Evolutionary conservation across 2,329 filamentous ascomycete species (phyloP), one percentile per base, ranked within the genome.

Genomic region (Sordariomycetes sp.): DNA sequence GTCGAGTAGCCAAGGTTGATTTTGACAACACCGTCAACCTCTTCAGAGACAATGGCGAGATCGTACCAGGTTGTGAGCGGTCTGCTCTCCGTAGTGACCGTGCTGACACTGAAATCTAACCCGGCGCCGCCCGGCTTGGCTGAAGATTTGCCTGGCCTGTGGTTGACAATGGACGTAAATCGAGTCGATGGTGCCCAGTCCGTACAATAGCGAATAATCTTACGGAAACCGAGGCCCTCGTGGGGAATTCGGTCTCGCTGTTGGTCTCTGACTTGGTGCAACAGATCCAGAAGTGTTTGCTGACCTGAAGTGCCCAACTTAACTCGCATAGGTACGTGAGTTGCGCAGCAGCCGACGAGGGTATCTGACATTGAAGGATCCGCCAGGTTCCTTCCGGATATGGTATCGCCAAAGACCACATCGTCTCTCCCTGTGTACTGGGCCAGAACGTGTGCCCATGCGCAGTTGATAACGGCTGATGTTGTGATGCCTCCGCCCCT

Each of bases 361-460:
- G 35, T 33, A 21, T 20, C 30, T 5, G 19, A 10, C 27, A 37
- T 37, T 15, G 23, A 32, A 8, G 30, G 30, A 26, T 37, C 35
- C 16, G 33, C 35, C 23, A 37, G 30, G 30, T 30, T 37, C 30
- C 35, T 27, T n/a, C 50, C 50, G 2, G 42, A 44, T 2, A 35
- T 37, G 4, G 41, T 38, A 2, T 39, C 37, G 4, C 48, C 50
- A 14, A 50, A 51, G 6, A 42, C n/a, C 1, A 50, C 34, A 14
- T 40, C 42, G 30, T 37, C 39, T 6, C 21, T 33, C 21, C 35
- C 41, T 7, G 41, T 36, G 29, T 40, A 36, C 4, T 36, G 34
- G 14, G 46, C 42, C 8, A 49, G 35, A 8, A 44, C 17, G n/a
- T 42, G 33, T 7, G 42, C 43, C 46, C 47, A 49, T n/a, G 46